Evolutionary conservation across 176 grass and related monocot species (phyloP), one percentile per base, ranked within the genome.

Genomic region (Zizania latifolia): DNA sequence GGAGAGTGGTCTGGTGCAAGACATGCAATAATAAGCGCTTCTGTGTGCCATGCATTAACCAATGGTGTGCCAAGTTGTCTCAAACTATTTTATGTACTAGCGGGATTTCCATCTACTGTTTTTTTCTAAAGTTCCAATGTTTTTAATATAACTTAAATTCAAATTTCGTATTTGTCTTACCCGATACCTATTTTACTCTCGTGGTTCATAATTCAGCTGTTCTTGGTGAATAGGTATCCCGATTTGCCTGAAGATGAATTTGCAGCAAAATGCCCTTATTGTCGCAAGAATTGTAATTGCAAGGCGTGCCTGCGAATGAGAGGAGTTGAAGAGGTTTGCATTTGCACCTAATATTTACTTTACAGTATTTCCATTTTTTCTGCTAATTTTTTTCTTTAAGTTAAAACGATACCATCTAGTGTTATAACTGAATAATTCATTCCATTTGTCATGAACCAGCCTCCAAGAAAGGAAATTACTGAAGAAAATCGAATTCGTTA

Each of bases 261-360:
- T 75, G 70, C 79, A 65, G 8, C 10, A 1, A 86, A 91, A 64
- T 91, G 92, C 39, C 88, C 92, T 28, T 76, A 83, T 66, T 94
- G 92, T 54, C 71, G 71, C 34, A 84, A 66, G 4, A 94, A 90
- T 46, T 94, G 88, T 76, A 94, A 94, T 77, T 94, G 92, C 77
- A 94, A 94, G 78, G 58, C 55, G 65, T 93, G 87, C 68, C 81
- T 90, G 21, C 78, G 81, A 56, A 85, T 82, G 84, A 79, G 37
- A 56, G 72, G 81, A 55, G 22, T 85, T 65, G 16, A 41, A 51
- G 72, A 90, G 87, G 91, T 93, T 48, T 75, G 48, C 9, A 59
- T 48, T 23, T 58, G 17, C 34, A 65, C 34, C 22, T 58, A 33
- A 76, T 75, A 12, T 35, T 8, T 32, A 56, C 0, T 81, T 27